Conservation (phyloP, 306 rosid genomes). For the Malus domestica region ASM211411v1 NC_041796.1:31113001-31113500, state of each 20-base stretch:
- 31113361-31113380: conserved; percentile 39
- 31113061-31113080: not conserved
- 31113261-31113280: no score
- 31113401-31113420: no score
- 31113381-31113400: conserved; percentile 45
- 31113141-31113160: no score
- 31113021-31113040: not conserved
- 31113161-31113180: no score
- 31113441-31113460: not conserved
- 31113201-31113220: no score
- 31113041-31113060: not conserved
- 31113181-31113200: no score
- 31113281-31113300: no score
- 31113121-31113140: not conserved
- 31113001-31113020: not conserved
- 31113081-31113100: no score
- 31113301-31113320: no score
- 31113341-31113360: not conserved
- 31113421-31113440: not conserved
- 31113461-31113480: not conserved
- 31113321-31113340: not conserved
- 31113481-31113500: not conserved
- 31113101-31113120: not conserved
- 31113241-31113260: no score
- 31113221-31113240: no score